Base-by-base conservation (phyloP, 768 basidiomycete species). In the Mycena olivaceomarginata region DNA sequence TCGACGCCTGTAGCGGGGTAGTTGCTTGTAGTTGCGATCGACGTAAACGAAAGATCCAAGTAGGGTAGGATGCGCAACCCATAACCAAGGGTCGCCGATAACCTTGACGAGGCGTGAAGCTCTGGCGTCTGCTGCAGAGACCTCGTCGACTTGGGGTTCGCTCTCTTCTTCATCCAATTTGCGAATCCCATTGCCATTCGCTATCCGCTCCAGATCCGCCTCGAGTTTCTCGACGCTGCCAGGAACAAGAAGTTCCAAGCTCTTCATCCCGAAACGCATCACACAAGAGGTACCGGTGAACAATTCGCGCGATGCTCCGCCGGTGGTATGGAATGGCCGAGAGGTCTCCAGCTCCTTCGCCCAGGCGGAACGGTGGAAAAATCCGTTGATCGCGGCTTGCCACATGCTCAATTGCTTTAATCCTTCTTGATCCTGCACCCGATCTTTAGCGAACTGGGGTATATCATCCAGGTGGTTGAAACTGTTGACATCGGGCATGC, bases 401-500 rank as follows among this genome's bases (percentile, higher is more conserved):
- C 6, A 2, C 78, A 79, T 76, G 67, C 78, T 76, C 7, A 73
- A 15, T 41, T 79, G 75, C 31, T 79, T 68, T 48, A 62, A 76
- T 57, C 70, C 71, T 18, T 66, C 48, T 3, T 72, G 60, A 1
- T 66, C 20, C 37, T 72, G 66, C 0, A 20, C 45, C n/a, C 65
- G 72, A 13, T 64, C 45, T 25, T 73, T 11, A 48, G 76, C 70
- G 45, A 79, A 79, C 4, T 68, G 56, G 6, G 75, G 78, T 3
- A 5, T 45, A 0, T 62, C 56, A 16, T 64, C 18, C 70, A 79
- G 57, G 64, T 79, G 70, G 10, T 63, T 13, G 67, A 76, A 76
- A n/a, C 67, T 70, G 63, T 76, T 73, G 53, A 70, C 67, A n/a
- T 79, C 75, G 62, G 78, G 78, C 67, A 79, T 62, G 78, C 78